Evolutionary conservation across 78 protist genomes (phyloP).

Genomic region (Creolimax fragrantissima): DNA sequence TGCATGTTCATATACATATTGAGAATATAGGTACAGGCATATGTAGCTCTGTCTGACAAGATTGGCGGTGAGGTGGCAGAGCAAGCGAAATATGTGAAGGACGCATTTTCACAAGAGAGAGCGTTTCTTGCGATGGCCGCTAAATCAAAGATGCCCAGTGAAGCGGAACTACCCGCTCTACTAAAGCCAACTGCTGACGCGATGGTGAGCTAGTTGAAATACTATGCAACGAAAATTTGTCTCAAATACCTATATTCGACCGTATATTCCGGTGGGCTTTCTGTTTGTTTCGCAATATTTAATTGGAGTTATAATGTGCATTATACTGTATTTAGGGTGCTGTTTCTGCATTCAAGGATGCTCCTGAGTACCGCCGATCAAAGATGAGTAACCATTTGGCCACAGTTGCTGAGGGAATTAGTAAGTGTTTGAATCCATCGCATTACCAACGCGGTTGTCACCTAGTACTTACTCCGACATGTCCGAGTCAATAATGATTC

Average conservation of each 20-base stretch:
- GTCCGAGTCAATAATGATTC: no score
- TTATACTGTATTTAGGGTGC: not conserved
- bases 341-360: not conserved
- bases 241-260: not conserved
- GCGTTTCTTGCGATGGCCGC: conserved; percentile 6
- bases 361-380: not conserved
- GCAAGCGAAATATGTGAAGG: not conserved
- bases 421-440: no score
- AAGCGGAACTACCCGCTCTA: not conserved
- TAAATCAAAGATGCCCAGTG: not conserved
- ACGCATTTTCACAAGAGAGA: conserved; percentile 18
- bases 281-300: no score
- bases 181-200: not conserved
- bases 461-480: no score
- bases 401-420: conserved; percentile 35
- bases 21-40: not conserved
- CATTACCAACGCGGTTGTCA: no score
- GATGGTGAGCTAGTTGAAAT: no score
- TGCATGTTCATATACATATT: not conserved
- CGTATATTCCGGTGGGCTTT: no score
- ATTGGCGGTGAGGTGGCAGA: conserved; percentile 27
- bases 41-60: not conserved
- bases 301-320: no score
- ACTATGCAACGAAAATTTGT: not conserved
- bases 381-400: not conserved